Conservation (phyloP, 2,329 filamentous ascomycete genomes). For the Claviceps maximensis region DNA sequence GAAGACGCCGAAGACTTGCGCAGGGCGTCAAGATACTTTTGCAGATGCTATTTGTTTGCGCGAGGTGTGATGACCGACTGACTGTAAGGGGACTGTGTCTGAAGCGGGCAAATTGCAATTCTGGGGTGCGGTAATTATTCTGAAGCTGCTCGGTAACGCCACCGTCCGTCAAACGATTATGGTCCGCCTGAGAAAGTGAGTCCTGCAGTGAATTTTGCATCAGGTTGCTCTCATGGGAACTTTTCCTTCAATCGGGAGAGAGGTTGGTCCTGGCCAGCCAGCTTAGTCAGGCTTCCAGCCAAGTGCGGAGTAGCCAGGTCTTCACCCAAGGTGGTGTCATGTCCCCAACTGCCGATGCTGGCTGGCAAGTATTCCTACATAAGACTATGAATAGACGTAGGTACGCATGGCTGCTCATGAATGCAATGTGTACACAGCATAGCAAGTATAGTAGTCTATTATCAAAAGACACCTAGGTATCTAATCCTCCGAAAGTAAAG, state of each 20-base stretch:
- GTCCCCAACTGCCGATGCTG: too few relatives aligned
- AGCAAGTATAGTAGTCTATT: too few relatives aligned
- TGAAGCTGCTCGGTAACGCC: not conserved
- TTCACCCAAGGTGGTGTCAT: too few relatives aligned
- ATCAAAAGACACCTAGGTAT: too few relatives aligned
- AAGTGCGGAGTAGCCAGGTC: not conserved
- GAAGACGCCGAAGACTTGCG: not conserved
- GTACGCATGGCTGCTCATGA: too few relatives aligned
- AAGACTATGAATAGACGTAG: too few relatives aligned
- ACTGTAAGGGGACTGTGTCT: not conserved
- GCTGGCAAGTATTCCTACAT: too few relatives aligned
- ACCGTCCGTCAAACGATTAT: not conserved
- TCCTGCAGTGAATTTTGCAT: not conserved
- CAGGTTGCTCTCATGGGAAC: not conserved
- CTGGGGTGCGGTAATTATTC: not conserved
- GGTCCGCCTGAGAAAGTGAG: not conserved
- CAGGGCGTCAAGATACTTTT: not conserved
- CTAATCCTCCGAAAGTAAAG: too few relatives aligned
- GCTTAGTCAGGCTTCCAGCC: not conserved
- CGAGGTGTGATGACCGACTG: not conserved
- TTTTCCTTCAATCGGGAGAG: not conserved
- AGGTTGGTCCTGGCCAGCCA: not conserved
- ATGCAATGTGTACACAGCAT: too few relatives aligned
- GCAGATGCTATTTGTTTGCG: too few relatives aligned
- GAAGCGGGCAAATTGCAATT: not conserved